phyloP scores from a whole-genome alignment of 805 yeast species.

The Lachancea thermotolerans region DNA sequence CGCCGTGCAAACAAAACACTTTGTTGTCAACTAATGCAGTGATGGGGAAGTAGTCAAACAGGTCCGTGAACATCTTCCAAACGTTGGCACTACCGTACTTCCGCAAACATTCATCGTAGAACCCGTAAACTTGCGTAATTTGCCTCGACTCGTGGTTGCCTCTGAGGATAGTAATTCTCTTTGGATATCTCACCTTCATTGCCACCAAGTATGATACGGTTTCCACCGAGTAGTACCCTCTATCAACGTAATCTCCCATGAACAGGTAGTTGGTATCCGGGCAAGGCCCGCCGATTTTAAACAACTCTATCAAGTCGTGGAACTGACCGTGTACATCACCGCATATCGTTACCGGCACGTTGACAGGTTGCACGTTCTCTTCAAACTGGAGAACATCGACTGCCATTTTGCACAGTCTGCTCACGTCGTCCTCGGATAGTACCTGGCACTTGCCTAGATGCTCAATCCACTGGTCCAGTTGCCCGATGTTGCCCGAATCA shows the following conservation, averaged over 20 bases:
- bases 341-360: slow-evolving; percentile 93
- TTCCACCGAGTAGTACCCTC: slow-evolving; percentile 81
- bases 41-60: slow-evolving; percentile 88
- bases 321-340: slow-evolving; percentile 97
- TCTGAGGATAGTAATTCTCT: slow-evolving; percentile 83
- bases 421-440: slow-evolving; percentile 71
- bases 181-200: slow-evolving; percentile 87
- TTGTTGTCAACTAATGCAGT: slow-evolving; percentile 89
- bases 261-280: slow-evolving; percentile 87
- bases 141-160: slow-evolving; percentile 96
- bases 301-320: slow-evolving; percentile 88
- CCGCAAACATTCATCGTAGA: slow-evolving; percentile 90
- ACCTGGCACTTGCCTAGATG: slow-evolving; percentile 74
- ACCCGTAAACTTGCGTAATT: slow-evolving; percentile 93
- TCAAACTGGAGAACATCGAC: slow-evolving; percentile 85
- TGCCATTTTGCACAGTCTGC: slow-evolving; percentile 80
- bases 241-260: slow-evolving; percentile 89
- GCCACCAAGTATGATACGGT: slow-evolving; percentile 84
- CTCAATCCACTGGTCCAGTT: slow-evolving; percentile 84
- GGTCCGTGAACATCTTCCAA: slow-evolving; percentile 87
- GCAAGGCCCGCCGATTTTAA: slow-evolving; percentile 89
- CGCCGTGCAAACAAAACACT: slow-evolving; percentile 91
- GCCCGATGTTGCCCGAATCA: slow-evolving; percentile 45
- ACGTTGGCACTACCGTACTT: slow-evolving; percentile 90
- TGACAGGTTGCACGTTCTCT: slow-evolving; percentile 92